These are phyloP conservation scores for Penicillium macrosclerotiorum DNA, from an alignment of 495 filamentous ascomycete genomes.

Conservation along the genomic window DNA sequence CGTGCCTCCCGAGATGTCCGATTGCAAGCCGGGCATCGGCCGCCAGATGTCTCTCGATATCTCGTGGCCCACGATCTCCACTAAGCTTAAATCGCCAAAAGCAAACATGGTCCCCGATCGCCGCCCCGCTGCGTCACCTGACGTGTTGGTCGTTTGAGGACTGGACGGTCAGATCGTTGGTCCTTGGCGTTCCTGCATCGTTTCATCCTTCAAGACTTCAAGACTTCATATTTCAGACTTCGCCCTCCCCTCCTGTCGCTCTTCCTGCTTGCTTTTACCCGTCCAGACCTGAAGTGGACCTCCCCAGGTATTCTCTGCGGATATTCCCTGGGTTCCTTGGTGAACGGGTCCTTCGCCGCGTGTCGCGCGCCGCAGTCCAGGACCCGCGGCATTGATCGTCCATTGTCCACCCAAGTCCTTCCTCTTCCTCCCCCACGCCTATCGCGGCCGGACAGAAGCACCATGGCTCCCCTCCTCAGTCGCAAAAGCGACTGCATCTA, in stretches of 20 bases:
- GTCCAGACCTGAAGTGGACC: background rate
- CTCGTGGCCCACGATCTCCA: conserved; percentile 13
- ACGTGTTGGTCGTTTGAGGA: background rate
- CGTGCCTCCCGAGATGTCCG: too few species aligned
- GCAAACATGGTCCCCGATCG: conserved; percentile 18
- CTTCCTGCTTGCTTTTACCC: background rate
- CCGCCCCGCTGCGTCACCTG: conserved; percentile 12
- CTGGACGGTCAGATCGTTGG: background rate
- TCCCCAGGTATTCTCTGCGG: too few species aligned
- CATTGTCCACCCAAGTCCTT: background rate
- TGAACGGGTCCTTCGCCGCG: too few species aligned
- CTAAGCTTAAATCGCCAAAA: conserved; percentile 20
- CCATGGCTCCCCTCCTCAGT: conserved; percentile 5
- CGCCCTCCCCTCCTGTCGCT: too few species aligned
- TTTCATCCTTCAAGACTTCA: too few species aligned
- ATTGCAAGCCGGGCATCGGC: too few species aligned
- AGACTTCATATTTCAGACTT: too few species aligned
- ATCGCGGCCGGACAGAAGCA: background rate
- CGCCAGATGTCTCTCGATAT: too few species aligned
- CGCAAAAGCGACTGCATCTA: conserved; percentile 60
- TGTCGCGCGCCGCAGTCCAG: too few species aligned
- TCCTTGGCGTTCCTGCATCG: background rate
- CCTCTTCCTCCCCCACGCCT: background rate
- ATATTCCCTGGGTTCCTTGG: too few species aligned
- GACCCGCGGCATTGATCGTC: background rate